Conservation (phyloP, 192 early-diverging fungal species). For the Globomyces pollinis-pini region DNA sequence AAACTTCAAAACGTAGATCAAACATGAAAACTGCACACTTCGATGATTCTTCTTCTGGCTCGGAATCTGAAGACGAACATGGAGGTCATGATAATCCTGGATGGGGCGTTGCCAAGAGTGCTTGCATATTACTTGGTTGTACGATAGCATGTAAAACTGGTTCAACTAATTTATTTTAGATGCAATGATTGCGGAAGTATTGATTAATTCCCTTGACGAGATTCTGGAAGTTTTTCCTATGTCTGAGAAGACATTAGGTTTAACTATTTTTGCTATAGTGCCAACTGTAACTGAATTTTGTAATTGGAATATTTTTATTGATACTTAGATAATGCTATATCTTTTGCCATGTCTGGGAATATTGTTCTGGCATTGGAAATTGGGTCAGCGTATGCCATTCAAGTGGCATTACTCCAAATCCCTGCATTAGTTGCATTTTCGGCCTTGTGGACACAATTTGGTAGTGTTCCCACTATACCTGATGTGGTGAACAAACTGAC, state of each 20-base stretch:
- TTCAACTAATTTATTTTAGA: no score
- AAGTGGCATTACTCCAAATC: conserved; percentile 91
- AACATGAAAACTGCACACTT: no score
- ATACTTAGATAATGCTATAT: conserved; percentile 77
- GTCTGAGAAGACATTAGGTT: conserved; percentile 82
- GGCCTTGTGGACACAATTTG: conserved; percentile 16
- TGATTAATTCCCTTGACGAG: conserved; percentile 78
- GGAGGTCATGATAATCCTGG: conserved; percentile 87
- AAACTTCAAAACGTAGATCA: not conserved
- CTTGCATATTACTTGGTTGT: conserved; percentile 68
- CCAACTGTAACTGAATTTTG: conserved; percentile 95
- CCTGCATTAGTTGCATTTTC: conserved; percentile 87
- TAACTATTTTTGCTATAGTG: conserved; percentile 90
- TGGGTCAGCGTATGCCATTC: conserved; percentile 90
- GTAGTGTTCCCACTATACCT: not conserved
- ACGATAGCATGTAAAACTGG: conserved; percentile 54
- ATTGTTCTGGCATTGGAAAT: conserved; percentile 78
- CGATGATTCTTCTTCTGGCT: conserved; percentile 23
- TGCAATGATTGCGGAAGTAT: conserved; percentile 83
- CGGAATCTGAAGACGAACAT: conserved; percentile 53
- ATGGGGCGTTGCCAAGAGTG: conserved; percentile 77
- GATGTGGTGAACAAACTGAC: not conserved
- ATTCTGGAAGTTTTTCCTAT: conserved; percentile 62
- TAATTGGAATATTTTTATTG: conserved; percentile 30
- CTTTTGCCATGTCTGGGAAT: conserved; percentile 87